Base-by-base conservation (phyloP, 2,329 filamentous ascomycete species). In the Fusarium decemcellulare region DNA sequence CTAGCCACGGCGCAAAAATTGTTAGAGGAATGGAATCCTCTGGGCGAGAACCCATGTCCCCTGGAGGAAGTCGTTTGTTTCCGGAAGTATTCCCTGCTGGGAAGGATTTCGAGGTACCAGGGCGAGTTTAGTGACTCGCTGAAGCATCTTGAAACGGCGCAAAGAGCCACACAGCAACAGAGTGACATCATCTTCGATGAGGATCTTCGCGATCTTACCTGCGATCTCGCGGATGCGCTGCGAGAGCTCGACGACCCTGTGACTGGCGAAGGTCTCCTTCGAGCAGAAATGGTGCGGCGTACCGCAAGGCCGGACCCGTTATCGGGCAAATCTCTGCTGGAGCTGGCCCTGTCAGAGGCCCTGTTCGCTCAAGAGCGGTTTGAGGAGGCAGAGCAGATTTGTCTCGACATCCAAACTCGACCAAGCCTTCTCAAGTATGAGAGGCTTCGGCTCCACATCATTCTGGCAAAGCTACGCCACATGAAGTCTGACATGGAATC, bases 211-310 rank as follows among this genome's bases (percentile, higher is more conserved):
- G 70, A 73, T 47, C 56, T 73, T 27, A 67, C 54, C 23, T 71
- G 70, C 46, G 68, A 73, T 15, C 66, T 69, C n/a, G 70, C 70
- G 4, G 70, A 72, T 51, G 57, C 70, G 29, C 29, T 72, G 8
- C 58, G 70, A 39, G 70, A 72, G 16, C 70, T 72, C 23, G 53
- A 70, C 46, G 43, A 71, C 8, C 60, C 70, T 32, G 36, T 29
- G 37, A 30, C 23, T n/a, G 65, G 65, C 15, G 67, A 73, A 46
- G 42, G 30, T 4, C 62, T 62, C 34, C 67, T 72, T 42, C 65
- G 65, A 7, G 36, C 46, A 23, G 70, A 72, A 36, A 69, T 71
- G 15, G 43, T 39, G 39, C 59, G 57, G 54, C 67, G 59, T 39
- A 47, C 54, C 5, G 50, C 62, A 43, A 67, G 53, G 14, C 48